A percentile compares a stretch with the other conserved stretches of the same genome.
Evolutionary conservation across 176 grass and related monocot genomes (phyloP).

Genomic region (Musa beccarii): DNA sequence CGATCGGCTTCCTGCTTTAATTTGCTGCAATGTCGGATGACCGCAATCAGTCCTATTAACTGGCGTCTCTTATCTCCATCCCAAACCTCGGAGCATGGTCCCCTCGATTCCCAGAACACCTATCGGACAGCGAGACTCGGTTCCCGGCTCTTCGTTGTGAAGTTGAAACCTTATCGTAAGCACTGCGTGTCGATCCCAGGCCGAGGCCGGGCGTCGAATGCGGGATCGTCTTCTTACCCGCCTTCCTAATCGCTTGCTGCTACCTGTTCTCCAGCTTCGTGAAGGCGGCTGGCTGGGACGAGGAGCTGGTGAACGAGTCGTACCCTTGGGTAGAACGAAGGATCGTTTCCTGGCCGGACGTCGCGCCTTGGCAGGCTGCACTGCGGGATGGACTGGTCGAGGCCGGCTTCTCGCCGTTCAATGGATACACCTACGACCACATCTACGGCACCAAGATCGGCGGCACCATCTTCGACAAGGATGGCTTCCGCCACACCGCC

Average conservation of each 20-base stretch:
- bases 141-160: too few relatives aligned
- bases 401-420: constrained; percentile 72
- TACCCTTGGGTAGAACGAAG: constrained; percentile 70
- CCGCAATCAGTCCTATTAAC: too few relatives aligned
- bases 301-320: constrained; percentile 60
- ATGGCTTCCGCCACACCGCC: constrained; percentile 64
- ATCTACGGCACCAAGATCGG: constrained; percentile 75
- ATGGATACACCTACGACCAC: constrained; percentile 76
- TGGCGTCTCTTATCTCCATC: too few relatives aligned
- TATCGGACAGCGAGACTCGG: too few relatives aligned
- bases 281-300: constrained; percentile 53
- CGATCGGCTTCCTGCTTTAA: too few relatives aligned
- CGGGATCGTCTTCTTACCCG: too few relatives aligned
- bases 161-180: too few relatives aligned
- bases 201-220: too few relatives aligned
- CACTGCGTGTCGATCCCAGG: too few relatives aligned
- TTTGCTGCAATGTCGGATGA: too few relatives aligned
- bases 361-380: constrained; percentile 69
- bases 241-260: constrained; percentile 6
- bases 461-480: constrained; percentile 67
- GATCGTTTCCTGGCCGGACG: constrained; percentile 70
- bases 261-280: constrained; percentile 44
- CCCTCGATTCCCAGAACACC: too few relatives aligned
- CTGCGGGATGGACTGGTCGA: constrained; percentile 56
- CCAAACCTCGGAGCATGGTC: too few relatives aligned